Base-by-base conservation (phyloP, 139 green algal species). In the Chlorella sp. region DNA sequence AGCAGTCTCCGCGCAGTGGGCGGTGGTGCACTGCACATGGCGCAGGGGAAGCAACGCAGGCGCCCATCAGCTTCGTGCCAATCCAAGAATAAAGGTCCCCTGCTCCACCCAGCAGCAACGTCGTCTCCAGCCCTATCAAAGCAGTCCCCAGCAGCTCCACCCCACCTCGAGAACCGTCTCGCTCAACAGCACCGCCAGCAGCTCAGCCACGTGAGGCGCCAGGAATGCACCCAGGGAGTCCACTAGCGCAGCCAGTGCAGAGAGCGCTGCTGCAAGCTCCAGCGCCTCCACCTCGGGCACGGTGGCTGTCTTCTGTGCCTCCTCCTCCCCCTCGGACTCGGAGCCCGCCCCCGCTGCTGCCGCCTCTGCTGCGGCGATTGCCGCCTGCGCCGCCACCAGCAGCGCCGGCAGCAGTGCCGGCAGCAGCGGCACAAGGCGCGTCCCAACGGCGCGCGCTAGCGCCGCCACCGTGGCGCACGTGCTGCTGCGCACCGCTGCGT, bases 151-250 rank as follows among this genome's bases (percentile, higher is more conserved):
- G 43, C 65, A 58, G 43, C 43, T 33, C 9, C 48, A 58, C 27
- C 64, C 27, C 33, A 63, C 66, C 64, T 59, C n/a, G 17, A 83
- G 50, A 43, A 86, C 43, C 4, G 40, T 66, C 0, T 85, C 82
- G 62, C 86, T 74, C 68, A 94, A 80, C 74, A 92, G 79, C 74
- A 92, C 77, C 29, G 50, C 45, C 69, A 96, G 82, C 29, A 94
- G 41, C 21, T 61, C 33, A 3, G 77, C 53, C 48, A 95, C 73
- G 74, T 95, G 87, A 1, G 91, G 89, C 45, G 78, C 87, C 55
- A 96, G 46, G 70, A 96, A 93, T 0, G 84, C 76, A 9, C 87
- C 89, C 5, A 96, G 74, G 8, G 55, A 59, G 29, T 84, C 63
- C 1, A 93, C 79, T 29, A 96, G 62, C 2, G 93, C 82, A 41